Base-by-base conservation (phyloP, 495 filamentous ascomycete species). In the Darksidea phi region DNA sequence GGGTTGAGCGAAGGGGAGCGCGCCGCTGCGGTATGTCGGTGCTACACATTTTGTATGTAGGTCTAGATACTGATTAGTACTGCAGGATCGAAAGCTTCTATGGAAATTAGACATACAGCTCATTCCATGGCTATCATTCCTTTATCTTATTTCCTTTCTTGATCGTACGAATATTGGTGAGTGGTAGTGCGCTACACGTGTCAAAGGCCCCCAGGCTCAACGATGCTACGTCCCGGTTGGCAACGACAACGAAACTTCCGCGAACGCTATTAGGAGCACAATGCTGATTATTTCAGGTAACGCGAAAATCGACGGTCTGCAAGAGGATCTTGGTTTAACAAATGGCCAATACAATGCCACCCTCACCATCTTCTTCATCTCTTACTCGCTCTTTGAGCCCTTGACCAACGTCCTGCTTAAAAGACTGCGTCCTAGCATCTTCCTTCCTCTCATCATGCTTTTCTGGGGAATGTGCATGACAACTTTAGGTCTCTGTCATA, bases 341-440 rank as follows among this genome's bases (percentile, higher is more conserved):
- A 74, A 81, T 38, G 74, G 78, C 18, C 84, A 92, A 68, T 97
- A 91, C 74, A 95, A 93, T 71, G 79, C 80, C 10, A 78, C 85
- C 4, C 80, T 96, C 1, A 86, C 87, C 36, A 88, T 96, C 67
- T 97, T 96, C 76, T 97, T 97, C 78, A 82, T 95, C 24, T 95
- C 90, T 20, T 97, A 97, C 73, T 80, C 89, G 37, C 74, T 91
- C 38, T 89, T 91, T 59, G 92, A 96, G 77, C 91, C 91, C 0
- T 60, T 92, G 34, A 95, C 91, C 42, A 97, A 97, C 71, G 73
- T 97, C 49, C 74, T 97, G 20, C 84, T 97, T 57, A 97, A 97
- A 75, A 79, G 61, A 13, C 47, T 72, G n/a, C 57, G 66, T 10
- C 75, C 75, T 1, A 66, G 69, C 24, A 47, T 73, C 43, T 77